These are phyloP conservation scores for Dysphania ambrosioides DNA, from an alignment of 148 eudicot species.

Conservation along the genomic window DNA sequence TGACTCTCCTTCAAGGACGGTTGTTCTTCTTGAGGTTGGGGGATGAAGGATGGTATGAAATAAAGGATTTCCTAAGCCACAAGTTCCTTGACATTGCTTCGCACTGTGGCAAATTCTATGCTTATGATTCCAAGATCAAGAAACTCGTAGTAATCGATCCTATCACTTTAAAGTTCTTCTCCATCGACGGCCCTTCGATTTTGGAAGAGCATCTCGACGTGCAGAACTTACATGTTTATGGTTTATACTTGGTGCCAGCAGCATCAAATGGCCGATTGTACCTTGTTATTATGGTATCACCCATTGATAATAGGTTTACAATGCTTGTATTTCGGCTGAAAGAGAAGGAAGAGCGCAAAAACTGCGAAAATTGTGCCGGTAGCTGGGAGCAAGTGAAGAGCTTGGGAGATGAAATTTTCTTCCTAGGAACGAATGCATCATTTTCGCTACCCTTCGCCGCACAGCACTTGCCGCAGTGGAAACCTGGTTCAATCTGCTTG, in stretches of 20 bases:
- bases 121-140: not conserved
- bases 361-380: too few species aligned
- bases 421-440: not conserved
- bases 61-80: not conserved
- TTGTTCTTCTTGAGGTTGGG: not conserved
- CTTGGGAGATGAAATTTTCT: constrained; percentile 8
- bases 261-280: constrained; percentile 6
- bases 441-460: not conserved
- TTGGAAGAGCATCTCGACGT: not conserved
- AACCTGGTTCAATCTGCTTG: constrained; percentile 1
- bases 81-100: not conserved
- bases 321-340: constrained; percentile 2
- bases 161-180: not conserved
- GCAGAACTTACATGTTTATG: not conserved
- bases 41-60: not conserved
- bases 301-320: not conserved
- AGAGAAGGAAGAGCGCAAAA: not conserved
- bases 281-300: not conserved
- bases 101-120: constrained; percentile 2
- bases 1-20: not conserved
- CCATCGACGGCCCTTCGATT: not conserved
- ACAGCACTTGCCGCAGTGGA: constrained; percentile 1
- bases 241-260: constrained; percentile 3
- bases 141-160: constrained; percentile 1
- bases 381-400: not conserved